Base-by-base conservation (phyloP, 495 filamentous ascomycete genomes). In the Xylaria intraflava region DNA sequence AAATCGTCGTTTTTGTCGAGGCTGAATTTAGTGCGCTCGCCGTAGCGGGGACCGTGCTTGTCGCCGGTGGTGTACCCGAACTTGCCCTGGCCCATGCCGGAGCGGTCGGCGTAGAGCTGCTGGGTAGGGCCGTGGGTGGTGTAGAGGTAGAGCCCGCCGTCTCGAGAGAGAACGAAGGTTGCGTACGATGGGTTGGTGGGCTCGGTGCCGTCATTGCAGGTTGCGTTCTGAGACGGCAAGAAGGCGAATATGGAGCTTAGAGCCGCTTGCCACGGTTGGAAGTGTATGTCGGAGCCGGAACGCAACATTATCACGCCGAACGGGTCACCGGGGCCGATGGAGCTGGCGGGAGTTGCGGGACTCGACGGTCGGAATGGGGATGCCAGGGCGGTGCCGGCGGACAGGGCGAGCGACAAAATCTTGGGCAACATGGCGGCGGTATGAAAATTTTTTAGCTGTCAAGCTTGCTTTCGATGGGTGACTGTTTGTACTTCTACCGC, bases 51-150 rank as follows among this genome's bases (percentile, higher is more conserved):
- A 12, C 65, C 46, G 8, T 65, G 49, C 43, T 71, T 53, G 39
- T 60, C 68, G 20, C 71, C 72, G 31, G 67, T 74, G 17, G 72
- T 74, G 61, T 80, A 81, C 39, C 72, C 72, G 51, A 80, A 62
- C 30, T 67, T 69, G 41, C 78, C 78, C 51, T 78, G 75, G 53
- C 74, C 77, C 76, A 80, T 80, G 58, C 76, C 77, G 38, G 77
- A 80, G 43, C 74, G 74, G 54, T 81, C 78, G 33, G 72, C 75
- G 47, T 62, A 76, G 51, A 79, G 56, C 62, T 75, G 65, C 63
- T 80, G 77, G n/a, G 68, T 58, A 39, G 65, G 65, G 19, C 62
- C 67, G 24, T 66, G 64, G 10, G 36, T 27, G 41, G 69, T 62
- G 57, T 73, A 78, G 39, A 81, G 73, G 58, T 58, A 73, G 26